Percentiles rank a stretch among this genome's conserved stretches.
phyloP scores from a whole-genome alignment of 495 filamentous ascomycete genomes.

The Achaetomiella virescens region DNA sequence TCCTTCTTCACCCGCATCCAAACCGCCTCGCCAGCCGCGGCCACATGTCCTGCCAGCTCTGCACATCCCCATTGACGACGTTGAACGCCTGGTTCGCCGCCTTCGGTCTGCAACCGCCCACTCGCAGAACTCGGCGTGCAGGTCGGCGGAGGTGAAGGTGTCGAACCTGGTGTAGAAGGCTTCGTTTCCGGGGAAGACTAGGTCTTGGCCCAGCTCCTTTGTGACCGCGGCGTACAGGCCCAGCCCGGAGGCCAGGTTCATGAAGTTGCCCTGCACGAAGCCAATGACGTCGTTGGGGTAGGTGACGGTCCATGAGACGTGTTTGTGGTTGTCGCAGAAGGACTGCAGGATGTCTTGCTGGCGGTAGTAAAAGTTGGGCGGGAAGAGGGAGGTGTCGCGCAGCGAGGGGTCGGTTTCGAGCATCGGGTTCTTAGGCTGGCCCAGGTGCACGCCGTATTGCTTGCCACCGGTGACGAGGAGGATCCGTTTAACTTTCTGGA shows the following conservation, averaged over 20 bases:
- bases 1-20: constrained; percentile 39
- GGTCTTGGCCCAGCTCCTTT: constrained; percentile 40
- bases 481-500: constrained; percentile 41
- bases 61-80: constrained; percentile 48
- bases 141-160: constrained; percentile 43
- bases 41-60: constrained; percentile 53
- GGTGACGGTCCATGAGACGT: constrained; percentile 43
- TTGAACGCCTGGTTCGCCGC: constrained; percentile 51
- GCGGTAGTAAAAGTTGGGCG: constrained; percentile 44
- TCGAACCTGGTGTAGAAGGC: constrained; percentile 47
- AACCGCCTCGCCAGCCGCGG: constrained; percentile 45
- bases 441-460: constrained; percentile 53
- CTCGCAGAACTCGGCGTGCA: constrained; percentile 48
- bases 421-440: constrained; percentile 47
- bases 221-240: constrained; percentile 47
- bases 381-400: constrained; percentile 19
- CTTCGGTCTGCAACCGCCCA: constrained; percentile 44
- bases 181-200: constrained; percentile 45
- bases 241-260: constrained; percentile 48
- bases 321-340: constrained; percentile 26
- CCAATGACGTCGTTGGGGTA: constrained; percentile 52
- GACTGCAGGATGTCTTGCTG: constrained; percentile 40
- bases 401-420: constrained; percentile 38
- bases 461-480: constrained; percentile 50
- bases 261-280: constrained; percentile 46